Conservation (phyloP, 345 rosid species). For the Balakata baccata region DNA sequence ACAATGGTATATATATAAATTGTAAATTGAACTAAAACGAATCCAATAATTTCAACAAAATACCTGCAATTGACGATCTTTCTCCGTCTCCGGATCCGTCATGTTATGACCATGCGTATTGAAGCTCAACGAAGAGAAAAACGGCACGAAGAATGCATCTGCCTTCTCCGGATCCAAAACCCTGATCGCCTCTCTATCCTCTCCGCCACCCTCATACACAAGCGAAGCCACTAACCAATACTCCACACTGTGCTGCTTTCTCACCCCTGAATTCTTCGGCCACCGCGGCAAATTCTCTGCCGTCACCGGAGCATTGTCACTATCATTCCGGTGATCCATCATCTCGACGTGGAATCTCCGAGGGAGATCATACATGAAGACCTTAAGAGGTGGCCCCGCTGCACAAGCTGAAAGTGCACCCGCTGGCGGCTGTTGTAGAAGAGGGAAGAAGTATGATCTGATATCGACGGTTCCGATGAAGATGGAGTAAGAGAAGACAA, state of each 20-base stretch:
- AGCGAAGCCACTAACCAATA: constrained; percentile 97
- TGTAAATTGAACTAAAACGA: neutral
- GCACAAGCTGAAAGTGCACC: constrained; percentile 21
- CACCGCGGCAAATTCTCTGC: constrained; percentile 61
- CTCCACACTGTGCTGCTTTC: constrained; percentile 87
- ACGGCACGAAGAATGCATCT: constrained; percentile 80
- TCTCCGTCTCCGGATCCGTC: constrained; percentile 93
- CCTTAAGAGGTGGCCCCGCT: constrained; percentile 43
- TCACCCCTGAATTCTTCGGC: constrained; percentile 60
- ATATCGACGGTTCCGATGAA: constrained; percentile 54
- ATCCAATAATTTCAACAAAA: neutral
- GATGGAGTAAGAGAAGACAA: constrained; percentile 47
- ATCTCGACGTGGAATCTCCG: constrained; percentile 74
- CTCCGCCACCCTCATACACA: constrained; percentile 39
- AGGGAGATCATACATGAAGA: constrained; percentile 95
- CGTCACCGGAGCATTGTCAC: constrained; percentile 50
- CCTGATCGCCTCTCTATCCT: constrained; percentile 65
- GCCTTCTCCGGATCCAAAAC: constrained; percentile 92
- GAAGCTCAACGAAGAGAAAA: constrained; percentile 87
- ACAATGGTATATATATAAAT: neutral
- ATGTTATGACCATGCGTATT: constrained; percentile 81
- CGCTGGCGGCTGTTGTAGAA: constrained; percentile 25
- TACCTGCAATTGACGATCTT: constrained; percentile 90
- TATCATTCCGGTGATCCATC: constrained; percentile 42
- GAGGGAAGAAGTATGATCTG: constrained; percentile 60